Percentiles rank a stretch among this genome's conserved stretches.
Conservation (phyloP, 148 eudicot species). For the Heliosperma pusillum region DNA sequence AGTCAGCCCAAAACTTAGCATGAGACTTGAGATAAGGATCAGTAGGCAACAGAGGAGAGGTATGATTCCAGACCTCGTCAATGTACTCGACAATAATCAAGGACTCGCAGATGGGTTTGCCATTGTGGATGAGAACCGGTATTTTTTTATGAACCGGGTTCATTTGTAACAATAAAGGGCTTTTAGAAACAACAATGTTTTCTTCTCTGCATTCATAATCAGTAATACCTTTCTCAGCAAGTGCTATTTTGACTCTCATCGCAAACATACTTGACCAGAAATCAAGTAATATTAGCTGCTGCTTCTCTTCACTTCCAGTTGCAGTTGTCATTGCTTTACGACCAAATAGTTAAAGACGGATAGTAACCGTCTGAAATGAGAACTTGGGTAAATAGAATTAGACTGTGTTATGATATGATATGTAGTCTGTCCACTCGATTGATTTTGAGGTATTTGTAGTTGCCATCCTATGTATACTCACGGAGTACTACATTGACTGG, state of each 20-base stretch:
- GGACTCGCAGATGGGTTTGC: conserved; percentile 13
- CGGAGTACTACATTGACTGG: too few relatives aligned
- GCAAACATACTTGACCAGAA: conserved; percentile 29
- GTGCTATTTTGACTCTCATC: conserved; percentile 30
- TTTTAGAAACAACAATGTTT: neutral
- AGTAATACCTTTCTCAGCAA: conserved; percentile 23
- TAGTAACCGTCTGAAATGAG: too few relatives aligned
- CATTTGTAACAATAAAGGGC: conserved; percentile 25
- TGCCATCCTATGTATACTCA: too few relatives aligned
- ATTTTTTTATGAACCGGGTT: conserved; percentile 33
- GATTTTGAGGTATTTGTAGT: too few relatives aligned
- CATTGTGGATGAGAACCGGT: conserved; percentile 22
- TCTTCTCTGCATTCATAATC: conserved; percentile 8
- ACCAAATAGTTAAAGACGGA: too few relatives aligned
- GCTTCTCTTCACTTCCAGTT: neutral
- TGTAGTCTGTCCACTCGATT: too few relatives aligned
- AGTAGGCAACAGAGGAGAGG: neutral
- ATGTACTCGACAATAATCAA: conserved; percentile 4
- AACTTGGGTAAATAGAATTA: too few relatives aligned
- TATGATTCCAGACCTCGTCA: conserved; percentile 9
- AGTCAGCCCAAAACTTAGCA: conserved; percentile 21
- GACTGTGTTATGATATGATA: too few relatives aligned
- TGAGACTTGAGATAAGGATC: conserved; percentile 14
- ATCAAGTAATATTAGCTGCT: conserved; percentile 5
- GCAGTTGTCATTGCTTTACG: neutral